Percentiles rank a stretch among this genome's conserved stretches.
phyloP scores from a whole-genome alignment of 768 basidiomycete genomes.

The Hygrocybe punicea region DNA sequence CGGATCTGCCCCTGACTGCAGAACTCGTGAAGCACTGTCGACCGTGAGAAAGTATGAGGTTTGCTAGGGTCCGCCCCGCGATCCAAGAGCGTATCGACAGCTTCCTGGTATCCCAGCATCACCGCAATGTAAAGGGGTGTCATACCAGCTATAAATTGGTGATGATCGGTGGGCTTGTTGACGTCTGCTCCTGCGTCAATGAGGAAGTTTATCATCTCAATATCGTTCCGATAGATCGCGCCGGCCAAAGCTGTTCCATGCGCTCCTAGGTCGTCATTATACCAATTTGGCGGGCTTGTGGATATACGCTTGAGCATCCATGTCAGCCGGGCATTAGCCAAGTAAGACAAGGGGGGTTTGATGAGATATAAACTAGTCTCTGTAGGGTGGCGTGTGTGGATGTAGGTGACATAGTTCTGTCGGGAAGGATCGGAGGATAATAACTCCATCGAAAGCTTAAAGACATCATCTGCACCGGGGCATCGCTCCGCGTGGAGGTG shows the following conservation, averaged over 20 bases:
- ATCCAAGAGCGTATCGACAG: background rate
- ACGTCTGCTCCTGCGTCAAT: background rate
- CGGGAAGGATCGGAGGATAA: background rate
- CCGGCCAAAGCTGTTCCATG: background rate
- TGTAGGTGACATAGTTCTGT: background rate
- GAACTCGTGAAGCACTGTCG: background rate
- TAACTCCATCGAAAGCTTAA: background rate
- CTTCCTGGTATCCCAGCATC: background rate
- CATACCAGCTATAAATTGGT: background rate
- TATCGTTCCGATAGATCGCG: background rate
- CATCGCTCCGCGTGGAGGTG: background rate
- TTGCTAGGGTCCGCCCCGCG: slow-evolving; percentile 1
- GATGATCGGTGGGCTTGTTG: background rate
- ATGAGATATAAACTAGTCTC: background rate
- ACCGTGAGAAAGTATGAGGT: background rate
- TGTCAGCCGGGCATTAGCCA: background rate
- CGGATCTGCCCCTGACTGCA: background rate
- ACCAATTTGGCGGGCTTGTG: background rate
- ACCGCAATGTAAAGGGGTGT: background rate
- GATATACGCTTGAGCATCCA: background rate
- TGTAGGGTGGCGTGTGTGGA: background rate
- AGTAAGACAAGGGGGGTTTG: background rate
- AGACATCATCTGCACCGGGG: background rate
- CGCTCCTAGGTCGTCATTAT: background rate
- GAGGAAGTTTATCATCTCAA: background rate